A percentile compares a stretch with the other conserved stretches of the same genome.
phyloP scores from a whole-genome alignment of 2,329 filamentous ascomycete species.

The Neoarthrinium moseri region DNA sequence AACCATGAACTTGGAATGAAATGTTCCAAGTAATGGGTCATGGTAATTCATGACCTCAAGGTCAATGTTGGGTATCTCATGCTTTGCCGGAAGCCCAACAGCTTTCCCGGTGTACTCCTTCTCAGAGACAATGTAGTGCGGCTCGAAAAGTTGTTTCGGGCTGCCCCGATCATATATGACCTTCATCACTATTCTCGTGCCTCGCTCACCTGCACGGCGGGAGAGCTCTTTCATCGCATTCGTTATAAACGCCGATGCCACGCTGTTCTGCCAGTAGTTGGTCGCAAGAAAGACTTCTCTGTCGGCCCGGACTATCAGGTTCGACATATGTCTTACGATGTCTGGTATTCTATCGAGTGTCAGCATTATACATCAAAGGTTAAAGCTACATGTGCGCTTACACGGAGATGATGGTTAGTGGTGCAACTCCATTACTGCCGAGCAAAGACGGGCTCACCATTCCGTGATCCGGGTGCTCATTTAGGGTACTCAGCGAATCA shows the following conservation, averaged over 20 bases:
- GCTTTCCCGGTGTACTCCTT: slow-evolving; percentile 56
- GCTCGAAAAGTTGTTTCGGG: slow-evolving; percentile 62
- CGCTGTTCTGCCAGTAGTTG: slow-evolving; percentile 72
- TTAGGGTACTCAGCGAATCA: slow-evolving; percentile 58
- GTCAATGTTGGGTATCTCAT: slow-evolving; percentile 70
- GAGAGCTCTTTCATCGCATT: slow-evolving; percentile 70
- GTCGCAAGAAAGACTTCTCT: slow-evolving; percentile 73
- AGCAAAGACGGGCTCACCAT: slow-evolving; percentile 52
- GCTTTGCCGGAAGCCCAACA: slow-evolving; percentile 58
- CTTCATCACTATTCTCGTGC: slow-evolving; percentile 63
- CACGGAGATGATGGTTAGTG: slow-evolving; percentile 67
- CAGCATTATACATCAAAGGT: too few relatives aligned
- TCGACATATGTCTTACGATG: slow-evolving; percentile 72
- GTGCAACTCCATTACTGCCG: slow-evolving; percentile 59
- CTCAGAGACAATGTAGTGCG: slow-evolving; percentile 59
- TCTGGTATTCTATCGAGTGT: slow-evolving; percentile 55
- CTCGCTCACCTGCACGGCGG: slow-evolving; percentile 56
- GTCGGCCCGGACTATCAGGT: slow-evolving; percentile 71
- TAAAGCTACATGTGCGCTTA: too few relatives aligned
- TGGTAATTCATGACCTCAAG: slow-evolving; percentile 74
- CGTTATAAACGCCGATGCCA: slow-evolving; percentile 65
- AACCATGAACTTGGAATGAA: slow-evolving; percentile 77
- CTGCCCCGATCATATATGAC: slow-evolving; percentile 74
- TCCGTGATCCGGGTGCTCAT: slow-evolving; percentile 48
- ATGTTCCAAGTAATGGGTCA: slow-evolving; percentile 67